phyloP scores from a whole-genome alignment of 2,329 filamentous ascomycete genomes.

The Neofusicoccum sp. region DNA sequence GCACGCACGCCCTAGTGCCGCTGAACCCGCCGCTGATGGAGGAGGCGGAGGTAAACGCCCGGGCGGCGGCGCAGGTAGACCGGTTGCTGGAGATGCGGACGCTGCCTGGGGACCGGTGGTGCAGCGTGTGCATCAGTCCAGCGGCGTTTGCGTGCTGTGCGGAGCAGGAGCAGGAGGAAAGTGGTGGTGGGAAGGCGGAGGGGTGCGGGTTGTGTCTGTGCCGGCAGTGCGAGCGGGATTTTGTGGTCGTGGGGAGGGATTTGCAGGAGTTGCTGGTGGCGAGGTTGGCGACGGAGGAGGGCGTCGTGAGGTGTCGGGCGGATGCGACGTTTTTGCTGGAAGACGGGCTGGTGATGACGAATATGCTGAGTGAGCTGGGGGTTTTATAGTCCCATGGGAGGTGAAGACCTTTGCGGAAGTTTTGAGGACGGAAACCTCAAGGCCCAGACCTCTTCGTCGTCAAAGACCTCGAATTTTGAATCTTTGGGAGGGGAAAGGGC shows the following conservation, averaged over 20 bases:
- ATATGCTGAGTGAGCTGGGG: background rate
- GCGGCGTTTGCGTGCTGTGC: constrained; percentile 32
- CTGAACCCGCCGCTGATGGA: background rate
- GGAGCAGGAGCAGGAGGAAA: constrained; percentile 16
- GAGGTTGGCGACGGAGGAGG: background rate
- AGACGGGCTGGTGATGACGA: constrained; percentile 5
- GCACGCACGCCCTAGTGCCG: constrained; percentile 17
- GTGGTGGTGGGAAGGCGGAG: constrained; percentile 17
- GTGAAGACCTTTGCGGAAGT: too few relatives aligned
- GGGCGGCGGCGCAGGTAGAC: background rate
- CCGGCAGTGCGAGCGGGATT: constrained; percentile 20
- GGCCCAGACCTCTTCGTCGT: too few relatives aligned
- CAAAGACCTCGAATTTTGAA: too few relatives aligned
- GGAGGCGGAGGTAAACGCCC: background rate
- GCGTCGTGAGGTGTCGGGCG: background rate
- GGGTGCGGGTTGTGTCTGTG: constrained; percentile 33
- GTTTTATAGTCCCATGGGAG: too few relatives aligned
- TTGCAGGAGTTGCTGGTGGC: constrained; percentile 7
- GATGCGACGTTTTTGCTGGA: constrained; percentile 5
- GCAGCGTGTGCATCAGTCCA: constrained; percentile 36
- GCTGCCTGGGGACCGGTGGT: constrained; percentile 26
- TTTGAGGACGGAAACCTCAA: too few relatives aligned
- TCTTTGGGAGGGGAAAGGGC: too few relatives aligned
- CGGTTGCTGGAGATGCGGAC: constrained; percentile 7
- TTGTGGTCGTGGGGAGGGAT: constrained; percentile 22